Evolutionary conservation across 2,329 filamentous ascomycete species (phyloP), one percentile per base, ranked within the genome.

Genomic region (Ascochyta pisi): DNA sequence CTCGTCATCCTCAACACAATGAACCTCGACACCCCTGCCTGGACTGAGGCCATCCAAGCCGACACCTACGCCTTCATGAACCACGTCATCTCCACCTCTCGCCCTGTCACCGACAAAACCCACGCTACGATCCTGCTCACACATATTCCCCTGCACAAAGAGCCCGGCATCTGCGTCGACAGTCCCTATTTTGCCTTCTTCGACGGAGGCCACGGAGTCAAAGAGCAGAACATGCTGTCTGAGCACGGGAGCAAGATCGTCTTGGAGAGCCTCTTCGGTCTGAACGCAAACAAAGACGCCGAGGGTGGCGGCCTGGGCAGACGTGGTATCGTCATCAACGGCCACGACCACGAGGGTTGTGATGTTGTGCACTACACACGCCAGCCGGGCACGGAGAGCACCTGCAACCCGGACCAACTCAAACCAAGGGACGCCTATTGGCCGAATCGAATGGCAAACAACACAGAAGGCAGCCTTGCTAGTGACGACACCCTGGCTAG

Each of bases 331-430:
- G 87, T 99, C 24, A 78, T 99, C 35, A 97, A 93, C 44, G 95
- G 95, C 0, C 95, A 99, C 73, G 95, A 99, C 70, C 95, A 99
- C 74, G 91, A 90, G 64, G 95, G 95, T 6, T 99, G 95, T 72
- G 92, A 98, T 75, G 89, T 89, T 7, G 89, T 89, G 69, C 95
- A 99, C 78, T 94, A 84, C 68, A 69, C 67, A 4, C 56, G 60
- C 4, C 66, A 69, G 37, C 54, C 57, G 1, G 67, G 65, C 0
- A 61, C 59, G 0, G 27, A 61, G 10, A 39, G 47, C 19, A 22
- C 13, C 4, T 72, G 66, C 35, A 54, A 39, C 0, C 15, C 47
- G 0, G 51, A 64, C 3, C 43, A 50, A 1, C 38, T 69, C 6
- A 50, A 50, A 15, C 34, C 43, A 8, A 49, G 51, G 6, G 60